Conservation (phyloP, 2,329 filamentous ascomycete genomes). For the Cladosporium sp. region DNA sequence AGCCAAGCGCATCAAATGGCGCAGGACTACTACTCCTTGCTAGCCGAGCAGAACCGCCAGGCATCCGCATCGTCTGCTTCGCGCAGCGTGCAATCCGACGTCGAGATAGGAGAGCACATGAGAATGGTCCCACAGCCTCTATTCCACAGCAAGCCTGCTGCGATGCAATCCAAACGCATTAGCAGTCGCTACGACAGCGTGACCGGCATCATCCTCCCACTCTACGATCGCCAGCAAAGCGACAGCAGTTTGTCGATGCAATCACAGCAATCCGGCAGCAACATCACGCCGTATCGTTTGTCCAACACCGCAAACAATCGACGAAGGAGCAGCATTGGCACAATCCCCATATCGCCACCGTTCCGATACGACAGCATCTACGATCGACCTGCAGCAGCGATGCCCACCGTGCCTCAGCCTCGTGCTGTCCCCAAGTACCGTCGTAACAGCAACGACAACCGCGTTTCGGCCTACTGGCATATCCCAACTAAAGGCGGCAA, state of each 20-base stretch:
- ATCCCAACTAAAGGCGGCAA: constrained; percentile 20
- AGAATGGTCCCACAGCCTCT: constrained; percentile 37
- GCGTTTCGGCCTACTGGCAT: constrained; percentile 27
- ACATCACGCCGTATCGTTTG: background rate
- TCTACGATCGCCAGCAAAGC: background rate
- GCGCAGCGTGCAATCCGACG: constrained; percentile 23
- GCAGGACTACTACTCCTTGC: constrained; percentile 30
- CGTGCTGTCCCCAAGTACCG: background rate
- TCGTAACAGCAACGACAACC: constrained; percentile 19
- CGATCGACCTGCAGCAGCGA: background rate
- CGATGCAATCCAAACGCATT: background rate
- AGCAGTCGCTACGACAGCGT: constrained; percentile 5
- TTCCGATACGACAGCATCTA: constrained; percentile 4
- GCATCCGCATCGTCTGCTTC: constrained; percentile 20
- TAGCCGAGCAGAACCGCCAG: constrained; percentile 25
- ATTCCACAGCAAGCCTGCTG: constrained; percentile 26
- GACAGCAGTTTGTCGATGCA: constrained; percentile 6
- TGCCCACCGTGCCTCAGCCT: background rate
- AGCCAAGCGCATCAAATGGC: constrained; percentile 22
- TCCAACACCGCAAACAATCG: constrained; percentile 1
- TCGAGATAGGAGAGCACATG: constrained; percentile 31
- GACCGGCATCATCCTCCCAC: background rate
- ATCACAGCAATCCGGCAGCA: background rate
- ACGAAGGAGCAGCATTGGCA: constrained; percentile 32
- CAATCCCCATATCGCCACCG: constrained; percentile 37